These are phyloP conservation scores for Monosporascus sp. DNA, from an alignment of 2,329 filamentous ascomycete species.

Conservation along the genomic window DNA sequence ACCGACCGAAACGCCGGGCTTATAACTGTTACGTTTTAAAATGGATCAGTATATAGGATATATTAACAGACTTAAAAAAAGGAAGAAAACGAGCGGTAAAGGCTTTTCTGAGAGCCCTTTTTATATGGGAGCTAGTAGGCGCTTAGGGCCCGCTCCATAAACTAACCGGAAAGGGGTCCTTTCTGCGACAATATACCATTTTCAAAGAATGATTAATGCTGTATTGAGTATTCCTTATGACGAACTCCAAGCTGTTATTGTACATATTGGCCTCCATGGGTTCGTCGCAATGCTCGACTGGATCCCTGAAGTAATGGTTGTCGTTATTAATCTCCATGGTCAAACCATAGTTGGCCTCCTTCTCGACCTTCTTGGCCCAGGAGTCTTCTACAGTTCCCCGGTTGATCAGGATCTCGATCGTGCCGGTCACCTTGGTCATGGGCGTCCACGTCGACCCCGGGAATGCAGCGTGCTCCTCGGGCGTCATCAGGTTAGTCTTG, in stretches of 20 bases:
- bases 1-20: too few species aligned
- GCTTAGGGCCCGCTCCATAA: too few species aligned
- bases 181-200: too few species aligned
- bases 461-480: constrained; percentile 24
- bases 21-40: too few species aligned
- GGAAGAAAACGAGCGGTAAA: too few species aligned
- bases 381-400: constrained; percentile 20
- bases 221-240: not conserved
- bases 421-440: constrained; percentile 23
- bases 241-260: not conserved
- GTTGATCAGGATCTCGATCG: constrained; percentile 21
- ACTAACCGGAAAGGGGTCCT: too few species aligned
- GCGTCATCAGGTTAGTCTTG: constrained; percentile 24
- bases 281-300: constrained; percentile 19
- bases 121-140: too few species aligned
- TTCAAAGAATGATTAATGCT: not conserved
- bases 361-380: constrained; percentile 15
- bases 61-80: too few species aligned
- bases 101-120: too few species aligned
- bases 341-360: constrained; percentile 19
- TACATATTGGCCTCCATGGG: constrained; percentile 8
- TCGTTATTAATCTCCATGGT: constrained; percentile 25
- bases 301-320: constrained; percentile 27
- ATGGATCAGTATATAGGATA: too few species aligned
- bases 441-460: constrained; percentile 25